Conservation (phyloP, 2,329 filamentous ascomycete species). For the Chaetomium sp. region DNA sequence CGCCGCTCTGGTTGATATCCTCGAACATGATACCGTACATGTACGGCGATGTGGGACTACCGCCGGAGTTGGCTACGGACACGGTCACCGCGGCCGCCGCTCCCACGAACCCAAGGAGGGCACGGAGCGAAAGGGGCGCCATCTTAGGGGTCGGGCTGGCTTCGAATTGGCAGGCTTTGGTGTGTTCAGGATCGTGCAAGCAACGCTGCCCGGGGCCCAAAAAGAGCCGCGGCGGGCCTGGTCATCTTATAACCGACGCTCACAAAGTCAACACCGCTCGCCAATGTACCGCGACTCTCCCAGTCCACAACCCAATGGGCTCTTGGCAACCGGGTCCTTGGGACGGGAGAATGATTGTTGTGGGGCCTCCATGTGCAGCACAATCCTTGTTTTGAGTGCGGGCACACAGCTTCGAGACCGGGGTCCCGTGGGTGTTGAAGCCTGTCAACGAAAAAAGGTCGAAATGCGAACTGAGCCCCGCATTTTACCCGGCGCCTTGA, state of each 20-base stretch:
- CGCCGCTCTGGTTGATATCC: slow-evolving; percentile 11
- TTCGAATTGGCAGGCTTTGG: not conserved
- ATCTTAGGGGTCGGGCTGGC: not conserved
- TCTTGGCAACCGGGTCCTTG: not conserved
- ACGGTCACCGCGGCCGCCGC: slow-evolving; percentile 1
- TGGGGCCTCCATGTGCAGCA: not conserved
- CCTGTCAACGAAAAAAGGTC: no score
- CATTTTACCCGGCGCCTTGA: no score
- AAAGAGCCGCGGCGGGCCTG: not conserved
- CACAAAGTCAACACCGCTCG: not conserved
- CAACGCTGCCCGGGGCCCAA: not conserved
- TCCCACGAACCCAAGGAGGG: slow-evolving; percentile 2
- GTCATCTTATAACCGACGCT: not conserved
- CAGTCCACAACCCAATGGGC: not conserved
- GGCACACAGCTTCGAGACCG: no score
- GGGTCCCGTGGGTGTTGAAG: no score
- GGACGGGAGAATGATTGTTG: not conserved
- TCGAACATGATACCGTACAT: slow-evolving; percentile 21
- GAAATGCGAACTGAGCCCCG: no score
- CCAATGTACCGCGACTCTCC: not conserved
- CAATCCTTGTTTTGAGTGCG: no score
- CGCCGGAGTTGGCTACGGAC: slow-evolving; percentile 10
- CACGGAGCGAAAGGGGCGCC: slow-evolving; percentile 1
- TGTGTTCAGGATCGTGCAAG: not conserved
- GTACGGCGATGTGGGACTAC: slow-evolving; percentile 13